A percentile compares a stretch with the other conserved stretches of the same genome.
Evolutionary conservation across 2,329 filamentous ascomycete species (phyloP).

Genomic region (Talaromyces verruculosus): DNA sequence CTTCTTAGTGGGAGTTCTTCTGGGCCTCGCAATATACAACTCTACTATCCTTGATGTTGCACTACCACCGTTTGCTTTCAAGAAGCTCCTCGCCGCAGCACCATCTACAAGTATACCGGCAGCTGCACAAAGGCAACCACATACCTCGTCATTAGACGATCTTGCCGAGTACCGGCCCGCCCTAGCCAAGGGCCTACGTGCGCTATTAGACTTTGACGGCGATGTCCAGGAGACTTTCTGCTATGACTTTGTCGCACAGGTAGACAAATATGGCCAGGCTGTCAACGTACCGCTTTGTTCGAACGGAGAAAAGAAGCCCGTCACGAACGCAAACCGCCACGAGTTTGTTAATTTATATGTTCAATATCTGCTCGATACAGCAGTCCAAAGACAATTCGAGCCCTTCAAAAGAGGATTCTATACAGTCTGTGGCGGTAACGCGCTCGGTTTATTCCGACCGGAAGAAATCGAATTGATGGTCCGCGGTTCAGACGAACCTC

Average conservation of each 20-base stretch:
- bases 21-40: conserved; percentile 91
- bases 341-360: conserved; percentile 88
- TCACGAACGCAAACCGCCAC: conserved; percentile 79
- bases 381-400: conserved; percentile 80
- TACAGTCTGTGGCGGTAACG: conserved; percentile 85
- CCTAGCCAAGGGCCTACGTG: conserved; percentile 71
- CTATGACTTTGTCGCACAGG: conserved; percentile 75
- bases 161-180: conserved; percentile 77
- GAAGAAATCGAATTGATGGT: conserved; percentile 90
- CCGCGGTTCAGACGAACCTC: conserved; percentile 76
- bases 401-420: conserved; percentile 94
- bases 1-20: conserved; percentile 81
- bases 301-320: conserved; percentile 69
- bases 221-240: conserved; percentile 79
- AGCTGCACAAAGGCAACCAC: conserved; percentile 56
- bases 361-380: conserved; percentile 72
- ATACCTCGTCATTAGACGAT: conserved; percentile 77
- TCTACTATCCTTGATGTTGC: conserved; percentile 88
- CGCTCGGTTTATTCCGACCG: conserved; percentile 79
- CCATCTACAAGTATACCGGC: conserved; percentile 61
- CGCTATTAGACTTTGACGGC: conserved; percentile 78
- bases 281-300: conserved; percentile 69
- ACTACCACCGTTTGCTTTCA: conserved; percentile 83
- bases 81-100: conserved; percentile 77
- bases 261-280: conserved; percentile 72